phyloP scores from a whole-genome alignment of 495 filamentous ascomycete genomes.

The Penicillium verhagenii region DNA sequence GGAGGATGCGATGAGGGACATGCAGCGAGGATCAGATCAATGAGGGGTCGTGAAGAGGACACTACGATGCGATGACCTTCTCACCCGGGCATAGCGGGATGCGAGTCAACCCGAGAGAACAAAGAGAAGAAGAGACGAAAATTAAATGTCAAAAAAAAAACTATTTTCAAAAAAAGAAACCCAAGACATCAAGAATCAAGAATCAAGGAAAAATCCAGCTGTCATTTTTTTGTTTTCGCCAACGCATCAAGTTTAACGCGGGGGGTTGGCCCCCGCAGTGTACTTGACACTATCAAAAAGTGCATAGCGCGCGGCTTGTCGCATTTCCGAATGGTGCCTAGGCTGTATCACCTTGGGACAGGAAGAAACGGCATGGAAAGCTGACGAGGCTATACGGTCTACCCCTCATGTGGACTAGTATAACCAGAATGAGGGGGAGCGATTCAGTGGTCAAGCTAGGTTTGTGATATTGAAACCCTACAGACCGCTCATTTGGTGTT shows the following conservation, averaged over 20 bases:
- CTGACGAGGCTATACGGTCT: too few species aligned
- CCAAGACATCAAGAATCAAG: not conserved
- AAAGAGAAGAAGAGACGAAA: not conserved
- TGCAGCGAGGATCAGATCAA: slow-evolving; percentile 1
- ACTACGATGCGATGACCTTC: not conserved
- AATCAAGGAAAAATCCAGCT: slow-evolving; percentile 25
- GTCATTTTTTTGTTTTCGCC: too few species aligned
- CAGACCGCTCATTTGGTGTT: slow-evolving; percentile 10
- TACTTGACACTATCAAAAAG: slow-evolving; percentile 3
- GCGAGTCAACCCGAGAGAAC: not conserved
- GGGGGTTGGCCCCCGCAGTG: slow-evolving; percentile 20
- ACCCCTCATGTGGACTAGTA: not conserved
- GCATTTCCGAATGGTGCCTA: slow-evolving; percentile 9
- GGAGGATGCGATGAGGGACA: not conserved
- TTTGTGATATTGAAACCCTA: not conserved
- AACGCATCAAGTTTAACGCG: slow-evolving; percentile 30
- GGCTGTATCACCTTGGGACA: not conserved
- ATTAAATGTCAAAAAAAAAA: slow-evolving; percentile 7
- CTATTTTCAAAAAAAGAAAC: not conserved
- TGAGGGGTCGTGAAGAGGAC: slow-evolving; percentile 6
- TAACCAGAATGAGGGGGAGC: not conserved
- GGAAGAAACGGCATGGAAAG: not conserved
- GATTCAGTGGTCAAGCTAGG: not conserved
- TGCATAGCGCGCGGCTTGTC: slow-evolving; percentile 10
- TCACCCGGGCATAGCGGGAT: slow-evolving; percentile 14